Evolutionary conservation across 208 protist species (phyloP), one percentile per base, ranked within the genome.

Genomic region (Crithidia sp.): DNA sequence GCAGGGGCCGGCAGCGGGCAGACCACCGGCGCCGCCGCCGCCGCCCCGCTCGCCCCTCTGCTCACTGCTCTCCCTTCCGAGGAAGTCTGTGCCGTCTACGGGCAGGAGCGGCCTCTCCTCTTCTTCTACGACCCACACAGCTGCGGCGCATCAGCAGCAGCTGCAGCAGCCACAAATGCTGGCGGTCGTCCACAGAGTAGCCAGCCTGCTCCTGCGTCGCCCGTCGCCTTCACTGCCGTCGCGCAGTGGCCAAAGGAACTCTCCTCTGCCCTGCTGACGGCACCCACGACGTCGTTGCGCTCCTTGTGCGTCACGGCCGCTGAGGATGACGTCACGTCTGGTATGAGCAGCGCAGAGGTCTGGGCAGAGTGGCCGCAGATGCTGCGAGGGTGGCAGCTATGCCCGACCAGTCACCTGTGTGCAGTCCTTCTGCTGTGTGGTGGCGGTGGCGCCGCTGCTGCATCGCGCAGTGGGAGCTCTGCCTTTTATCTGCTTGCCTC

Each of bases 341-440:
- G 16, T 16, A 16, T 77, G 65, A 37, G 54, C 4, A 53, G 41
- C n/a, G 17, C 52, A 7, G 73, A 77, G 28, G 73, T 77, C 7
- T 77, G 73, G 73, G 9, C 58, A 0, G 73, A 72, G n/a, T 90
- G 82, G 82, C 82, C 82, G 60, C 57, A 49, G 16, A 54, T 56
- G 39, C 67, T 87, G 49, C 54, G 76, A 14, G 75, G 78, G 7
- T 86, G 79, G 76, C 76, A 69, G 36, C 72, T 90, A 39, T 85
- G 71, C 37, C 77, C 84, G 41, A 70, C 86, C 67, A 85, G 73
- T 43, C 57, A 79, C 50, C 58, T 71, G n/a, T 82, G 64, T 10
- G 73, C 66, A 2, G 52, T 77, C 28, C 28, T 28, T 28, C 28
- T 28, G 28, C 28, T 28, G 28, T 28, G 28, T 28, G 28, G 28